Base-by-base conservation (phyloP, 129 eudicot genomes). In the Kitagawia praeruptora region DNA sequence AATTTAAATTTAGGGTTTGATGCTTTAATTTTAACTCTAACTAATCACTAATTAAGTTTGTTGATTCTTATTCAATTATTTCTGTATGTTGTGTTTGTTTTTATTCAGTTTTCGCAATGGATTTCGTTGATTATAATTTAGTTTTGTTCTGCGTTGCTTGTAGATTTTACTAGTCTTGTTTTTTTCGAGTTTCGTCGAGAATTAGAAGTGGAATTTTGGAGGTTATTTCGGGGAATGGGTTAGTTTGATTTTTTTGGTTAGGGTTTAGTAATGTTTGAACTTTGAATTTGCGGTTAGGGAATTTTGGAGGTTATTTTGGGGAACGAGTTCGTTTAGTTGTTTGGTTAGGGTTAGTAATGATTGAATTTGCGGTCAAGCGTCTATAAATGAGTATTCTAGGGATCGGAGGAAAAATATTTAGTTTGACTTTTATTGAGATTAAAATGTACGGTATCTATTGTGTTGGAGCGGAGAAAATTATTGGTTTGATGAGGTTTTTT, bases 11-110 rank as follows among this genome's bases (percentile, higher is more conserved):
- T 14, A 47, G 15, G 53, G 19, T 47, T 47, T 47, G 53, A 47
- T 48, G 1, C 54, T 48, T 15, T 3, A 48, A 15, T 16, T 4
- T 16, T 58, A 58, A 58, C 14, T n/a, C 15, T 12, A 58, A 58
- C 15, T 92, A 49, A 73, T 92, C 75, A 85, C 88, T 77, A 6
- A 6, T 7, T 8, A 7, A n/a, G 15, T 21, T 58, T 18, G 31
- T 58, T n/a, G 34, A 58, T 58, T n/a, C 25, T n/a, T 5, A 58
- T 8, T 58, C 34, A n/a, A 34, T 34, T n/a, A 14, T n/a, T 19
- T 23, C 0, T 58, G 1, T 58, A 2, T 58, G 2, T 27, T 31
- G 34, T 25, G 21, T n/a, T 61, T 58, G 31, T n/a, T 58, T n/a
- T 0, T 5, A 58, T 58, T 58, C 67, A 25, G 67, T 58, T 58